phyloP scores from a whole-genome alignment of 257 asterid genomes.

The Solanum paucissectum region DNA sequence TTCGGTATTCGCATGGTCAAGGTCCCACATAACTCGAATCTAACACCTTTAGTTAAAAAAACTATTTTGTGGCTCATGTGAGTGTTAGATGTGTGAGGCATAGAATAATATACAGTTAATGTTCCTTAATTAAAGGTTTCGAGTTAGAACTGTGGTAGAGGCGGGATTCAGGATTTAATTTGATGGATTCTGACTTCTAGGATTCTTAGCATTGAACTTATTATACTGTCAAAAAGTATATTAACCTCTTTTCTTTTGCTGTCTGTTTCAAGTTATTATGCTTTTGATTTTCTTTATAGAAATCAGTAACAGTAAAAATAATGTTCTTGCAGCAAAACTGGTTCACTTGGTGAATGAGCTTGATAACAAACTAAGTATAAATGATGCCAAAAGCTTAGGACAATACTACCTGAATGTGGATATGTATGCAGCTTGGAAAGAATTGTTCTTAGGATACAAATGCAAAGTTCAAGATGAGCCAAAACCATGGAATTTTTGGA shows the following conservation, averaged over 20 bases:
- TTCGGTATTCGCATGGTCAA: background rate
- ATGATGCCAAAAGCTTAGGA: conserved; percentile 26
- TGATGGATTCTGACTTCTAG: background rate
- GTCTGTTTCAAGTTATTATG: background rate
- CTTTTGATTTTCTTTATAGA: background rate
- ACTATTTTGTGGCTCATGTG: background rate
- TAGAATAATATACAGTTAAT: background rate
- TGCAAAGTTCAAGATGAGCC: conserved; percentile 61
- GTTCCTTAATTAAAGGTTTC: background rate
- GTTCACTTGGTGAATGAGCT: conserved; percentile 46
- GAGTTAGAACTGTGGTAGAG: background rate
- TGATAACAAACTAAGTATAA: conserved; percentile 55
- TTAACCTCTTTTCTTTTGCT: background rate
- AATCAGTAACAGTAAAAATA: background rate
- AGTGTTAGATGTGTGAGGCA: background rate
- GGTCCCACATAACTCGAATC: background rate
- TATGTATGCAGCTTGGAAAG: conserved; percentile 57
- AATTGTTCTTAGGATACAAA: conserved; percentile 53
- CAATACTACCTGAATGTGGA: conserved; percentile 33
- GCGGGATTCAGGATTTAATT: background rate
- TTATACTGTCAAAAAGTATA: background rate
- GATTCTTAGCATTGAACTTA: background rate
- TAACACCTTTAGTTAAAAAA: background rate
- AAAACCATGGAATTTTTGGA: conserved; percentile 82
- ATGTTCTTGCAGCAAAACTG: conserved; percentile 43